Evolutionary conservation across 225 moss, liverwort and hornwort genomes (phyloP).

Genomic region (Climacium dendroides): DNA sequence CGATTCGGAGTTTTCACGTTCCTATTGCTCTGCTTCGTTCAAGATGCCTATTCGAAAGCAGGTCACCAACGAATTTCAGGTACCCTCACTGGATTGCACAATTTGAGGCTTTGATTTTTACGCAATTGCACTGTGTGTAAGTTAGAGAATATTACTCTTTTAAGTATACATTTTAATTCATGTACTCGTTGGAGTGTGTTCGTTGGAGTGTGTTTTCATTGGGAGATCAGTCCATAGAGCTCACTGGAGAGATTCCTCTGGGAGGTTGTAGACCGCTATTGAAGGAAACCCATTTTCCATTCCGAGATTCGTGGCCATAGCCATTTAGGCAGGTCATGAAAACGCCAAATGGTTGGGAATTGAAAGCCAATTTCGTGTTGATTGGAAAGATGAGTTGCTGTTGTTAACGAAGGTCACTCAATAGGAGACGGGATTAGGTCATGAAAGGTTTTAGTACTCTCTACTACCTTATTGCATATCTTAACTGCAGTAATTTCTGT

Average conservation of each 20-base stretch:
- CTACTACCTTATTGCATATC: background rate
- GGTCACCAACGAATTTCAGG: slow-evolving; percentile 36
- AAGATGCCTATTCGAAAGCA: background rate
- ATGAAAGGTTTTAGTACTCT: background rate
- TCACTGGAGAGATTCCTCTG: background rate
- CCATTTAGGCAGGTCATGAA: background rate
- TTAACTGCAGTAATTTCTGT: background rate
- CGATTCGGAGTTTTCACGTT: background rate
- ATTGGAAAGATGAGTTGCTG: background rate
- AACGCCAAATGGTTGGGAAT: background rate
- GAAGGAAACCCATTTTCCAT: background rate
- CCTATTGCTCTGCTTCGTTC: background rate
- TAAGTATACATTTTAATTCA: background rate
- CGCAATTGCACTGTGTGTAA: background rate
- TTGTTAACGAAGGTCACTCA: background rate
- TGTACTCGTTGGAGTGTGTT: background rate
- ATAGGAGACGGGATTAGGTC: background rate
- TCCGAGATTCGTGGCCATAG: background rate
- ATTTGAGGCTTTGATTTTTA: background rate
- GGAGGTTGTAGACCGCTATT: background rate
- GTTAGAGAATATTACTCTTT: background rate
- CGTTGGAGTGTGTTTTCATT: background rate
- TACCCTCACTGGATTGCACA: background rate
- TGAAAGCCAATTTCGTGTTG: background rate
- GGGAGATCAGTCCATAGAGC: background rate